Percentiles rank a stretch among this genome's conserved stretches.
These are phyloP conservation scores for Trichoderma gamsii DNA, from an alignment of 495 filamentous ascomycete genomes.

Conservation along the genomic window DNA sequence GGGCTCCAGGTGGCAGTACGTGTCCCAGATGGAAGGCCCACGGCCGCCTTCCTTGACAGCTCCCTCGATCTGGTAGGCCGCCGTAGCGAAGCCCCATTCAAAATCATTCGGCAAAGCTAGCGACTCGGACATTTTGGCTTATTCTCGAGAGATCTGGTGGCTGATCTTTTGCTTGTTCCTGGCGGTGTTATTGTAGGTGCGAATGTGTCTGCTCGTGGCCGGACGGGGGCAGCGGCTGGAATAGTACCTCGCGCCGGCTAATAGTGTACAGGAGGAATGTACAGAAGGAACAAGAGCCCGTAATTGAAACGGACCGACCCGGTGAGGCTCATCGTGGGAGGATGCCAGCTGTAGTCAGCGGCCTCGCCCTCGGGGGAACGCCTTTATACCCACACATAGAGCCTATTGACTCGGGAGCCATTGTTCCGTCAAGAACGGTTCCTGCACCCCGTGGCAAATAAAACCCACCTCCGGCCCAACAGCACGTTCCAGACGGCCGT, in stretches of 20 bases:
- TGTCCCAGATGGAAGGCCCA: conserved; percentile 37
- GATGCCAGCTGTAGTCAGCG: not conserved
- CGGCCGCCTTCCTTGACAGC: conserved; percentile 40
- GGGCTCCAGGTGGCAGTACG: conserved; percentile 28
- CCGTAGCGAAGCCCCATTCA: conserved; percentile 46
- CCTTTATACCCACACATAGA: conserved; percentile 9
- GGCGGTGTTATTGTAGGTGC: not conserved
- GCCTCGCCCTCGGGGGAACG: not conserved
- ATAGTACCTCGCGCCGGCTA: conserved; percentile 10
- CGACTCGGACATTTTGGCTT: conserved; percentile 5
- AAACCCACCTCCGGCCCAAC: no score
- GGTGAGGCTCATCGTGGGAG: not conserved
- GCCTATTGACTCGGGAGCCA: not conserved
- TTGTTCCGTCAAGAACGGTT: conserved; percentile 3
- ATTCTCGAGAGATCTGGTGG: not conserved
- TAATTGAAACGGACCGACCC: conserved; percentile 8
- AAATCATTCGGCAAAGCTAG: conserved; percentile 33
- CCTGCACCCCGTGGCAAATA: not conserved
- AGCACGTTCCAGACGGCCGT: not conserved
- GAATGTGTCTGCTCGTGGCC: not conserved
- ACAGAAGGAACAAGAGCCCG: conserved; percentile 4
- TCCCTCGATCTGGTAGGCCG: conserved; percentile 45
- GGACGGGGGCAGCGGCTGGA: not conserved
- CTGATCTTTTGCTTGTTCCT: not conserved
- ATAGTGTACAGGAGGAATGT: not conserved